Evolutionary conservation across 345 rosid genomes (phyloP).

Genomic region (Euphorbia pulcherrima): DNA sequence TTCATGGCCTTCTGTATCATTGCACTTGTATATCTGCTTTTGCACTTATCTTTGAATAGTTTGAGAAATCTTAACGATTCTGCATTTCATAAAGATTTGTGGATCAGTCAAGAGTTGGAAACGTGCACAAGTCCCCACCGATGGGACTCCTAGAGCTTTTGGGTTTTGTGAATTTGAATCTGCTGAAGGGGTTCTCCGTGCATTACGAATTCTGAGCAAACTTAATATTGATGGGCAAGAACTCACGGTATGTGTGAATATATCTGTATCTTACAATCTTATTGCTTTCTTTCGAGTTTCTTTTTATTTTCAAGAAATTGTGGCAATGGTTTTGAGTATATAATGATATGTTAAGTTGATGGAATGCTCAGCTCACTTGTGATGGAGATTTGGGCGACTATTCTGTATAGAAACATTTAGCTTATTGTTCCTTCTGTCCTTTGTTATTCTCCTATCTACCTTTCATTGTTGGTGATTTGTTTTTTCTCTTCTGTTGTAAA

Average conservation of each 20-base stretch:
- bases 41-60: neutral
- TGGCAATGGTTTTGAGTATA: neutral
- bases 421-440: neutral
- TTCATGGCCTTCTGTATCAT: slow-evolving; percentile 4
- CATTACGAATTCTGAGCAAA: slow-evolving; percentile 81
- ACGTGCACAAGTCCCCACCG: slow-evolving; percentile 76
- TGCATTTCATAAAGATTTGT: slow-evolving; percentile 56
- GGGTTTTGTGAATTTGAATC: slow-evolving; percentile 96
- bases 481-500: too few relatives aligned
- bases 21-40: neutral
- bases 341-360: neutral
- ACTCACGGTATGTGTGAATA: slow-evolving; percentile 66
- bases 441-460: too few relatives aligned
- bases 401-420: neutral
- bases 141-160: slow-evolving; percentile 80
- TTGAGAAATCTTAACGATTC: slow-evolving; percentile 1
- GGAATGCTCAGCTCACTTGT: neutral
- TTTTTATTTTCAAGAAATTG: too few relatives aligned
- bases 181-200: slow-evolving; percentile 96
- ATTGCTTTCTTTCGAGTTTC: neutral
- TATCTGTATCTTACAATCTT: neutral
- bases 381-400: neutral
- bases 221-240: slow-evolving; percentile 90
- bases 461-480: too few relatives aligned
- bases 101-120: slow-evolving; percentile 90